phyloP scores from a whole-genome alignment of 805 yeast genomes.

The Candida bentonensis region DNA sequence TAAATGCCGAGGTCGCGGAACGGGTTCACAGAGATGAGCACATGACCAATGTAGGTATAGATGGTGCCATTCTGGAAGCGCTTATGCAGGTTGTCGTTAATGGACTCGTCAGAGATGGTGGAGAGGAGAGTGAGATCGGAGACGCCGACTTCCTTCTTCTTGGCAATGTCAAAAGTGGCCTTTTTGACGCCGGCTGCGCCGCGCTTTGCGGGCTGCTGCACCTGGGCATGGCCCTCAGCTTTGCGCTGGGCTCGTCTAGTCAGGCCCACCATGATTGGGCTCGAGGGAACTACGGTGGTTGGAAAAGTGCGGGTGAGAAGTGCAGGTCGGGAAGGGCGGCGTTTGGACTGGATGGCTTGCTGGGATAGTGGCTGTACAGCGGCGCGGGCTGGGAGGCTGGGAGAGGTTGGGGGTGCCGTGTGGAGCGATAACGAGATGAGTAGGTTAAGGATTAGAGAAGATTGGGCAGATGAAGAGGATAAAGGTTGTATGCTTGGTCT shows the following conservation, averaged over 20 bases:
- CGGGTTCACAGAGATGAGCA: slow-evolving; percentile 90
- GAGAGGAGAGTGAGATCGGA: slow-evolving; percentile 84
- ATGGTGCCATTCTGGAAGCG: slow-evolving; percentile 82
- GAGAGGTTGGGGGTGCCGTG: no score
- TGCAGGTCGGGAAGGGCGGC: not conserved
- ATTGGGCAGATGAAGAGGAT: no score
- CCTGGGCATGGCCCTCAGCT: slow-evolving; percentile 41
- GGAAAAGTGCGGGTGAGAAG: no score
- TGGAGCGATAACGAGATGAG: no score
- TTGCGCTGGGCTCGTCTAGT: slow-evolving; percentile 58
- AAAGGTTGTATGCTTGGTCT: no score
- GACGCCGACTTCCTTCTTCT: slow-evolving; percentile 97
- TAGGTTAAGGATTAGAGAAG: no score
- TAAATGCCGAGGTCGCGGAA: slow-evolving; percentile 93
- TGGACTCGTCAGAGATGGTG: slow-evolving; percentile 79
- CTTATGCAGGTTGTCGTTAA: slow-evolving; percentile 80
- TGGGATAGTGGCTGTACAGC: no score
- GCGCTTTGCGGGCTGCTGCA: slow-evolving; percentile 17
- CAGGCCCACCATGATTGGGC: slow-evolving; percentile 63
- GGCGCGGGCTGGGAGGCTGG: no score
- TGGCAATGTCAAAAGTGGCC: slow-evolving; percentile 77
- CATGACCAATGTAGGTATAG: slow-evolving; percentile 89
- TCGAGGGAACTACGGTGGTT: no score
- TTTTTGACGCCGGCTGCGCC: slow-evolving; percentile 53
- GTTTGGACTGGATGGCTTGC: no score